Base-by-base conservation (phyloP, 306 rosid species). In the Purshia tridentata region DNA sequence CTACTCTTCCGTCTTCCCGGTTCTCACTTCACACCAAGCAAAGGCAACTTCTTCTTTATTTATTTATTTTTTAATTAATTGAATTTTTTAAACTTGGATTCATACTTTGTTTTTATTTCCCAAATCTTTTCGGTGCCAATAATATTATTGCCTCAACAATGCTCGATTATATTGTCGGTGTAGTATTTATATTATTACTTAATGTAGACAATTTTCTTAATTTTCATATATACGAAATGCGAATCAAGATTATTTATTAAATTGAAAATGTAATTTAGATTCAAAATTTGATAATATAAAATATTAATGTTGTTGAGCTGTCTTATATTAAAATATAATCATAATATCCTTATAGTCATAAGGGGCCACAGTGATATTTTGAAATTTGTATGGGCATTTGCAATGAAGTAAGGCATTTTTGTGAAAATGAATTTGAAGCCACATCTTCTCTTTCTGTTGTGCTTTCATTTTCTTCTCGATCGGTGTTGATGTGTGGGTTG, bases 391-490 rank as follows among this genome's bases (percentile, higher is more conserved):
- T 42, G 15, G 11, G 13, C 41, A 20, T n/a, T 23, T 42, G 65
- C 12, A 14, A 55, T 5, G 74, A 70, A 42, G n/a, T 23, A 42
- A 42, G 2, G 23, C 16, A 55, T 70, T 54, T 19, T 55, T 44
- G 65, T 55, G 23, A 41, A 54, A 42, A 39, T 23, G 29, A 1
- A 23, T 23, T 23, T 40, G 1, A 53, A 69, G 63, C 63, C 1
- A 19, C 39, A 18, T 39, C 41, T n/a, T 40, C 9, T 19, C 15
- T 74, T 14, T 64, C n/a, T 13, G 0, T 3, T 20, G 1, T 22
- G 39, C 13, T 74, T 37, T 65, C 67, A n/a, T 74, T 66, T 65
- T 53, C 15, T 23, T 44, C 29, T 54, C n/a, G 6, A 20, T 54
- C n/a, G 6, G 14, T 15, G 42, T 19, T 20, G 77, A 65, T 49